These are phyloP conservation scores for Neoboletus brunneissimus DNA, from an alignment of 768 basidiomycete species.

Conservation along the genomic window DNA sequence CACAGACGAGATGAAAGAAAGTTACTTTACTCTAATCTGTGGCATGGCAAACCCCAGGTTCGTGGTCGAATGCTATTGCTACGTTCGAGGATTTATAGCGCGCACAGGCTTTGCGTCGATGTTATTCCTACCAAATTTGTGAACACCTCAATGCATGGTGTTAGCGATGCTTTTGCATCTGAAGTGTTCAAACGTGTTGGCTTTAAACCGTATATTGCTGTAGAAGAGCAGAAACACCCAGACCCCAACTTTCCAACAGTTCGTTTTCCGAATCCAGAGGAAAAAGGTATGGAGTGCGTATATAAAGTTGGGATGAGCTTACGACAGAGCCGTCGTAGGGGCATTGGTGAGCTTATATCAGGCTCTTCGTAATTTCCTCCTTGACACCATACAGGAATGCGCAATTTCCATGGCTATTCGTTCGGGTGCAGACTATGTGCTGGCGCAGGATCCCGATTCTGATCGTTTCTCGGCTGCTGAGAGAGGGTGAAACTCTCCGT, in stretches of 20 bases:
- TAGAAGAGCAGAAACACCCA: slow-evolving; percentile 64
- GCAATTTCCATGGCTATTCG: slow-evolving; percentile 62
- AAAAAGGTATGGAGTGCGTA: slow-evolving; percentile 55
- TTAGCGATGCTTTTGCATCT: slow-evolving; percentile 63
- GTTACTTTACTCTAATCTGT: slow-evolving; percentile 50
- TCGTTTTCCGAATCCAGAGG: slow-evolving; percentile 85
- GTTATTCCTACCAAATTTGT: slow-evolving; percentile 54
- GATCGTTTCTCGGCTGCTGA: slow-evolving; percentile 82
- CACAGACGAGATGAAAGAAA: slow-evolving; percentile 56
- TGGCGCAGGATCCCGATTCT: slow-evolving; percentile 89
- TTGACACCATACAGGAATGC: slow-evolving; percentile 50
- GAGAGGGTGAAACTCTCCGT: slow-evolving; percentile 43
- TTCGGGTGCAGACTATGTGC: slow-evolving; percentile 56
- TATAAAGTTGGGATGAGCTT: not conserved
- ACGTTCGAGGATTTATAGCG: not conserved
- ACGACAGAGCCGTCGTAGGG: slow-evolving; percentile 32
- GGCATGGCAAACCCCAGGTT: slow-evolving; percentile 19
- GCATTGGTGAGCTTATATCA: slow-evolving; percentile 41
- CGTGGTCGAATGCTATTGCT: not conserved
- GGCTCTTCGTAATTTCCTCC: not conserved
- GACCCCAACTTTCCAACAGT: slow-evolving; percentile 89
- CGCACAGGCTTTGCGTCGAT: slow-evolving; percentile 10
- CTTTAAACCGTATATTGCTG: slow-evolving; percentile 57
- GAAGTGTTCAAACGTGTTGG: slow-evolving; percentile 58
- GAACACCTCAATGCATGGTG: slow-evolving; percentile 91